These are phyloP conservation scores for Aureobasidium vineae DNA, from an alignment of 2,329 filamentous ascomycete genomes.

Conservation along the genomic window DNA sequence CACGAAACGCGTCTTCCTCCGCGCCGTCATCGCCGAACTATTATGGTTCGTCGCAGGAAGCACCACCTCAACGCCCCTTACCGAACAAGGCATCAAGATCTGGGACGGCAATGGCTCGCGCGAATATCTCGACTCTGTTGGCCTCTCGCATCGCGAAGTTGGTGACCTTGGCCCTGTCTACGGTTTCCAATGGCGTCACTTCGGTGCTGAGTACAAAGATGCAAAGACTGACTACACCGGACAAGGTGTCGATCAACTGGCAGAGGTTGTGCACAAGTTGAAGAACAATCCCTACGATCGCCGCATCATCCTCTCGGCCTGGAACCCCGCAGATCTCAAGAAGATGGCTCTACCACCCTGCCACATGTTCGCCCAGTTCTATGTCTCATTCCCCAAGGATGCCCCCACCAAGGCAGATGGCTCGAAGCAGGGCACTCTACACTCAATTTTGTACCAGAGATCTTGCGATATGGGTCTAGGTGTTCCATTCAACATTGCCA, in stretches of 20 bases:
- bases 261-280: slow-evolving; percentile 84
- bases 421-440: slow-evolving; percentile 63
- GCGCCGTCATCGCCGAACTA: slow-evolving; percentile 85
- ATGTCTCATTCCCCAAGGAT: slow-evolving; percentile 68
- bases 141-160: slow-evolving; percentile 74
- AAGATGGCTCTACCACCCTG: slow-evolving; percentile 93
- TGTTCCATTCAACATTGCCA: slow-evolving; percentile 96
- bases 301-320: slow-evolving; percentile 84
- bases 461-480: slow-evolving; percentile 97
- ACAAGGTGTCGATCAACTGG: slow-evolving; percentile 88
- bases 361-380: slow-evolving; percentile 98
- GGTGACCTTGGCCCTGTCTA: slow-evolving; percentile 96
- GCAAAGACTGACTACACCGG: slow-evolving; percentile 77
- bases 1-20: slow-evolving; percentile 93
- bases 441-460: slow-evolving; percentile 89
- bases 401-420: slow-evolving; percentile 35
- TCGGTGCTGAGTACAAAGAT: slow-evolving; percentile 85
- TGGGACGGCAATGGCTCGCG: slow-evolving; percentile 98
- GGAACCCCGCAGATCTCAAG: slow-evolving; percentile 84
- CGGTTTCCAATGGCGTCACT: slow-evolving; percentile 98
- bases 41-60: slow-evolving; percentile 91
- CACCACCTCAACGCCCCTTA: slow-evolving; percentile 76
- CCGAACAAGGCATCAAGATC: slow-evolving; percentile 82
- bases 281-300: slow-evolving; percentile 82
- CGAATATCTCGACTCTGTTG: slow-evolving; percentile 82